These are phyloP conservation scores for Cutaneotrichosporon arboriforme DNA, from an alignment of 1,284 basidiomycete genomes.

Conservation along the genomic window DNA sequence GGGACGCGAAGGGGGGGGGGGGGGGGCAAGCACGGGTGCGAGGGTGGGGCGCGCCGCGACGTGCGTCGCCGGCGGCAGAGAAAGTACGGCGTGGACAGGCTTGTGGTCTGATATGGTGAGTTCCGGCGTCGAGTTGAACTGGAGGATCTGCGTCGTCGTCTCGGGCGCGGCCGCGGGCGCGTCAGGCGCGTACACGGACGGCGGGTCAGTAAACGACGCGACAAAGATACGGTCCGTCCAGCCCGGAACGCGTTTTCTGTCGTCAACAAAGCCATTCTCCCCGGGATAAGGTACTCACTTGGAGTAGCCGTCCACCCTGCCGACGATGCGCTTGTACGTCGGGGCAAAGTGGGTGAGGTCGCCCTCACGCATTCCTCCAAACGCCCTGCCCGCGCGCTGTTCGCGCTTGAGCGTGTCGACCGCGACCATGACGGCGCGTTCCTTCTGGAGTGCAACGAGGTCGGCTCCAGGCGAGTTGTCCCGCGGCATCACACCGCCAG, in stretches of 20 bases:
- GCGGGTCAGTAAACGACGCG: slow-evolving; percentile 63
- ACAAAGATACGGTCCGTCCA: slow-evolving; percentile 96
- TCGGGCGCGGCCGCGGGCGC: slow-evolving; percentile 12
- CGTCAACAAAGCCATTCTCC: not conserved
- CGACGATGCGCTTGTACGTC: slow-evolving; percentile 80
- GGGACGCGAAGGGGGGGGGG: slow-evolving; percentile 26
- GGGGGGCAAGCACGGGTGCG: slow-evolving; percentile 32
- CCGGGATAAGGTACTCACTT: slow-evolving; percentile 53
- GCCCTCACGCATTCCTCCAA: slow-evolving; percentile 71
- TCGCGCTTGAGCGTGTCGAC: slow-evolving; percentile 71
- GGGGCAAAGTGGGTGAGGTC: slow-evolving; percentile 77
- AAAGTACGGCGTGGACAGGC: slow-evolving; percentile 44
- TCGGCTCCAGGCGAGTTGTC: slow-evolving; percentile 33
- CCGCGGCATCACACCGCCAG: slow-evolving; percentile 36
- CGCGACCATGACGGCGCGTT: slow-evolving; percentile 61
- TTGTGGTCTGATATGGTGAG: slow-evolving; percentile 48
- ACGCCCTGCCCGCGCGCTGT: slow-evolving; percentile 58
- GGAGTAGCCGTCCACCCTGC: slow-evolving; percentile 67
- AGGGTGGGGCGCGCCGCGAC: slow-evolving; percentile 25
- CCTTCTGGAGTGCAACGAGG: slow-evolving; percentile 52
- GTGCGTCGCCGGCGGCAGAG: slow-evolving; percentile 29
- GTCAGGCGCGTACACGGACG: slow-evolving; percentile 24
- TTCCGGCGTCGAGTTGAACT: slow-evolving; percentile 38
- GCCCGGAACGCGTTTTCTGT: slow-evolving; percentile 70
- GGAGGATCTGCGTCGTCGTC: slow-evolving; percentile 32